Conservation (phyloP, 768 basidiomycete genomes). For the Phanerochaete carnosa region DNA sequence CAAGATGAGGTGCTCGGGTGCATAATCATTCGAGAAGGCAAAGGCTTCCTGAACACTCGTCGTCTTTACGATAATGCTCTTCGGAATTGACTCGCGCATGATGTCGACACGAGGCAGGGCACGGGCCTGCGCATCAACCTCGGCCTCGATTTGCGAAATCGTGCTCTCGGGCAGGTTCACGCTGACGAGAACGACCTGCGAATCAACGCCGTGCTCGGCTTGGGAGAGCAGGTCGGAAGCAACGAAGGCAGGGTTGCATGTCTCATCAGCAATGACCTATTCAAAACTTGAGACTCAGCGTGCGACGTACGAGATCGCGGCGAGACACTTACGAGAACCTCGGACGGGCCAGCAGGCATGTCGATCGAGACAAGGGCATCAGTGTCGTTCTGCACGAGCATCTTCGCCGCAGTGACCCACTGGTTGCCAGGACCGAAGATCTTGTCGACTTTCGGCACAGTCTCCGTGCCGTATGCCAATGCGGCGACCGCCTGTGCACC, state of each 20-base stretch:
- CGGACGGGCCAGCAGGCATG: slow-evolving; percentile 98
- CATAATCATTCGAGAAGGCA: slow-evolving; percentile 93
- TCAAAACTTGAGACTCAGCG: not conserved
- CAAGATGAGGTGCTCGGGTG: slow-evolving; percentile 95
- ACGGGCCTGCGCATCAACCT: slow-evolving; percentile 84
- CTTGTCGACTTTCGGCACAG: slow-evolving; percentile 97
- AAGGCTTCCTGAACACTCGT: slow-evolving; percentile 71
- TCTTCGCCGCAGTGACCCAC: slow-evolving; percentile 99
- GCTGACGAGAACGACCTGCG: slow-evolving; percentile 92
- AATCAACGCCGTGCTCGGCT: slow-evolving; percentile 97
- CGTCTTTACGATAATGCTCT: slow-evolving; percentile 85
- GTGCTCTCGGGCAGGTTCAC: slow-evolving; percentile 61
- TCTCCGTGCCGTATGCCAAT: slow-evolving; percentile 93
- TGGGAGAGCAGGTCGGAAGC: slow-evolving; percentile 97
- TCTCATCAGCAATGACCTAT: slow-evolving; percentile 91
- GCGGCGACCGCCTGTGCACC: slow-evolving; percentile 97
- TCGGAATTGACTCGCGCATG: slow-evolving; percentile 81
- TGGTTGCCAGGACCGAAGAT: slow-evolving; percentile 99
- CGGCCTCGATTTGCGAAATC: slow-evolving; percentile 73
- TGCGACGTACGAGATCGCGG: not conserved
- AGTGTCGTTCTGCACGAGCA: slow-evolving; percentile 98
- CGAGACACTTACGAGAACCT: slow-evolving; percentile 76
- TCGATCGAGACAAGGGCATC: slow-evolving; percentile 96
- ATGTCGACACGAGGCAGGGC: slow-evolving; percentile 89
- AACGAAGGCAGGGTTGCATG: slow-evolving; percentile 84